These are phyloP conservation scores for Apium graveolens DNA, from an alignment of 129 eudicot species.

Conservation along the genomic window DNA sequence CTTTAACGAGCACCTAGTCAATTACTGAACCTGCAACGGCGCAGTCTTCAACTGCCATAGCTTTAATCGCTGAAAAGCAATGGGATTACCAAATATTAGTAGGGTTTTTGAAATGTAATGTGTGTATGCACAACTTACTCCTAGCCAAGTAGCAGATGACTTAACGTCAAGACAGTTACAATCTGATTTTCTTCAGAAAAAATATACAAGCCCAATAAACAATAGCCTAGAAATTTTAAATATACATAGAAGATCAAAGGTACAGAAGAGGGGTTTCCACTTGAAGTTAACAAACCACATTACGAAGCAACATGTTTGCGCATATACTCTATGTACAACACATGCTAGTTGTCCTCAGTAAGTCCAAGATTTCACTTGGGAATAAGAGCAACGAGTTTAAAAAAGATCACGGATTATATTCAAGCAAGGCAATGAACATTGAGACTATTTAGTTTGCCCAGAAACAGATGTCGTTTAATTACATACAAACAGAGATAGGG, in stretches of 20 bases:
- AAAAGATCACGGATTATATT: neutral
- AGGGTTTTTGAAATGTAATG: neutral
- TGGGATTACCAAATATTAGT: no score
- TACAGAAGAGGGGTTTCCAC: neutral
- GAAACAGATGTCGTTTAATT: neutral
- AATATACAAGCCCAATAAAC: neutral
- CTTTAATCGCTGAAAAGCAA: neutral
- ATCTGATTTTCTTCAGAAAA: no score
- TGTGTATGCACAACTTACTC: no score
- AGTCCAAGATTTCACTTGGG: neutral
- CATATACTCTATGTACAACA: neutral
- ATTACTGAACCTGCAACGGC: constrained; percentile 3
- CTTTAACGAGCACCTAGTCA: neutral
- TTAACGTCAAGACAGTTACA: neutral
- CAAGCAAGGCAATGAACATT: neutral
- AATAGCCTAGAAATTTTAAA: neutral
- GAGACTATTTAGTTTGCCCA: neutral
- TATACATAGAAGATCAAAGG: neutral
- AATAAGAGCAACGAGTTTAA: neutral
- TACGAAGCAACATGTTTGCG: neutral
- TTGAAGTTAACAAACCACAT: constrained; percentile 4
- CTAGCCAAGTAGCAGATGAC: neutral
- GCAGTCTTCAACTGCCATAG: neutral
- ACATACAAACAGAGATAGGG: neutral
- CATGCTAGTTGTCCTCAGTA: neutral